Percentiles rank a stretch among this genome's conserved stretches.
phyloP scores from a whole-genome alignment of 2,329 filamentous ascomycete genomes.

The Aspergillus costaricaensis region DNA sequence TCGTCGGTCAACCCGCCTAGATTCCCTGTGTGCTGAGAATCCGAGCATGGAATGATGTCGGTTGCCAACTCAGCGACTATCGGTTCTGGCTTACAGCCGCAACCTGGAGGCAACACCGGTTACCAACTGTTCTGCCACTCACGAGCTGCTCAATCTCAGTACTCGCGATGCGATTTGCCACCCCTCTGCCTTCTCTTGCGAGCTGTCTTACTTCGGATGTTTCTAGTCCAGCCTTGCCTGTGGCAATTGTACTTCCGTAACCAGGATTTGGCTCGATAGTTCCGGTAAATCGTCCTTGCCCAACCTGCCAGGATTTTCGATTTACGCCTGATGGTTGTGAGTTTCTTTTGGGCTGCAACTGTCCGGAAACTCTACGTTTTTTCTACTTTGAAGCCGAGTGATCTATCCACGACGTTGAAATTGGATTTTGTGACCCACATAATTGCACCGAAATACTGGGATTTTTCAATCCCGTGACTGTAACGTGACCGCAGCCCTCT shows the following conservation, averaged over 20 bases:
- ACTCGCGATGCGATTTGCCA: constrained; percentile 32
- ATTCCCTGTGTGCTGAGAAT: constrained; percentile 20
- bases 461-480: constrained; percentile 43
- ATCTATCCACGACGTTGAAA: constrained; percentile 38
- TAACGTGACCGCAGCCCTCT: constrained; percentile 37
- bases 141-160: constrained; percentile 24
- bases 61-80: constrained; percentile 35
- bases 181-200: constrained; percentile 28
- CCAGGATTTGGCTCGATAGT: constrained; percentile 30
- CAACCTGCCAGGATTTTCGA: constrained; percentile 23
- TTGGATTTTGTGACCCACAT: constrained; percentile 43
- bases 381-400: constrained; percentile 3
- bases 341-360: constrained; percentile 1
- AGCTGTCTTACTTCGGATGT: constrained; percentile 28
- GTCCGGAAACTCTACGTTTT: constrained; percentile 9
- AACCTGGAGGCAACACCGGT: constrained; percentile 16
- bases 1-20: constrained; percentile 24
- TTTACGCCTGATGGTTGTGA: not conserved
- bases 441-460: constrained; percentile 39
- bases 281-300: constrained; percentile 24
- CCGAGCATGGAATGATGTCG: constrained; percentile 27
- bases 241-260: constrained; percentile 26
- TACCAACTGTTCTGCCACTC: constrained; percentile 20
- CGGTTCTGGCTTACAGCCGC: constrained; percentile 25
- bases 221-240: constrained; percentile 23